These are phyloP conservation scores for Prunus dulcis DNA, from an alignment of 306 rosid genomes.

Conservation along the genomic window DNA sequence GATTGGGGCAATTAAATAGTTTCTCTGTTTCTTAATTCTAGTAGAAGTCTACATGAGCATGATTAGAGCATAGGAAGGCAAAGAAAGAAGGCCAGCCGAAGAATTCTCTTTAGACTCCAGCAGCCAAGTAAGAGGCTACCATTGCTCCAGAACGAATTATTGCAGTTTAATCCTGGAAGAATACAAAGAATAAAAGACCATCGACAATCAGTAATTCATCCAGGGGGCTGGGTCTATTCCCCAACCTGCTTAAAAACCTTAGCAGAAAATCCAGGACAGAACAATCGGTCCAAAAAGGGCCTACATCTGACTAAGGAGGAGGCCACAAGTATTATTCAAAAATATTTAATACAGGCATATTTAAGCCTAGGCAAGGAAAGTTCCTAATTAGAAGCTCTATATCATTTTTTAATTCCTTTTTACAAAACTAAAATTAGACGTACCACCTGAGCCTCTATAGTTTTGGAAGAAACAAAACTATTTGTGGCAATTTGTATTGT, in stretches of 20 bases:
- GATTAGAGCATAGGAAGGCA: constrained; percentile 1
- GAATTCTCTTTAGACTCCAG: not conserved
- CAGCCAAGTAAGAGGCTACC: not conserved
- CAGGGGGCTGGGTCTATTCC: not conserved
- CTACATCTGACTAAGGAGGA: not conserved
- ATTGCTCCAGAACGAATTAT: not conserved
- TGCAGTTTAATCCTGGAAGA: not conserved
- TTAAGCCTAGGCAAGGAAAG: not conserved
- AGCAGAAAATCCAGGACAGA: not conserved
- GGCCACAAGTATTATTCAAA: not conserved
- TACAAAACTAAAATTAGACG: not conserved
- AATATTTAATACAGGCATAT: not conserved
- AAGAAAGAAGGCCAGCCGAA: not conserved
- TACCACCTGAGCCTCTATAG: not conserved
- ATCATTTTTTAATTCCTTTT: not conserved
- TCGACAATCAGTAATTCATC: not conserved
- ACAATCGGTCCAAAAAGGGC: not conserved
- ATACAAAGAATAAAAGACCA: not conserved
- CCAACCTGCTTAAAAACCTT: not conserved
- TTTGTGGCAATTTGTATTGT: not conserved
- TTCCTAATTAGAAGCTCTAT: not conserved
- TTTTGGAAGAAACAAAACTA: not conserved
- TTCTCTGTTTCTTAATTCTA: not conserved
- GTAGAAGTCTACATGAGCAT: not conserved
- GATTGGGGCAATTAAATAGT: not conserved